Evolutionary conservation across 768 basidiomycete genomes (phyloP), one percentile per base, ranked within the genome.

Genomic region (Phaeolepiota aurea): DNA sequence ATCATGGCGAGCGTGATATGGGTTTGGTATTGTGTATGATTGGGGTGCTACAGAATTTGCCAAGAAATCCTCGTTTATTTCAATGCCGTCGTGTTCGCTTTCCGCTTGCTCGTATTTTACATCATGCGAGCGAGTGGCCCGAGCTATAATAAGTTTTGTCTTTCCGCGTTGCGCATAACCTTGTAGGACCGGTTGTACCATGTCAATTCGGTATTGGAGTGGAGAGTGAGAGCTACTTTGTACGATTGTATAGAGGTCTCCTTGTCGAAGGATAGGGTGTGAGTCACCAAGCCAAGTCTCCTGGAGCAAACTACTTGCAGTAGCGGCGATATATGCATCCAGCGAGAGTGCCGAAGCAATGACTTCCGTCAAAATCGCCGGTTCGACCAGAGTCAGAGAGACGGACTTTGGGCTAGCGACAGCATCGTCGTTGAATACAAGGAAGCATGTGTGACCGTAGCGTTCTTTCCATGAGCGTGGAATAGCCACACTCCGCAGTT

Each of bases 11-110:
- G 49, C 21, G n/a, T n/a, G 31, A 11, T 19, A 23, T 18, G 13
- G n/a, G 32, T 22, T 44, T 33, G 32, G 40, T 43, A 34, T 48
- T 49, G 44, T 44, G 40, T 49, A 54, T 39, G 48, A 53, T 18
- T 41, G 49, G 32, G 58, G 48, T 12, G 72, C 45, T 12, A 76
- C 50, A 21, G 77, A 66, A 44, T 64, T 71, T 5, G 76, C 79
- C 16, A 88, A 67, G 56, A 89, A 89, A 13, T 61, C 71, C 51
- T 87, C 80, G 49, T 74, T 74, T 40, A 89, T 89, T 57, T 87
- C 86, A 35, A 87, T 55, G 13, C 47, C 53, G 21, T 79, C 77
- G 5, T 51, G 48, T 21, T 61, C 57, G 4, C 15, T 14, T 32
- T 25, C 50, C 15, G 3, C 12, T 11, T 19, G 19, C 34, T 59